Base-by-base conservation (phyloP, 73 alveolate genomes). In the Paramecium biaurelia region DNA sequence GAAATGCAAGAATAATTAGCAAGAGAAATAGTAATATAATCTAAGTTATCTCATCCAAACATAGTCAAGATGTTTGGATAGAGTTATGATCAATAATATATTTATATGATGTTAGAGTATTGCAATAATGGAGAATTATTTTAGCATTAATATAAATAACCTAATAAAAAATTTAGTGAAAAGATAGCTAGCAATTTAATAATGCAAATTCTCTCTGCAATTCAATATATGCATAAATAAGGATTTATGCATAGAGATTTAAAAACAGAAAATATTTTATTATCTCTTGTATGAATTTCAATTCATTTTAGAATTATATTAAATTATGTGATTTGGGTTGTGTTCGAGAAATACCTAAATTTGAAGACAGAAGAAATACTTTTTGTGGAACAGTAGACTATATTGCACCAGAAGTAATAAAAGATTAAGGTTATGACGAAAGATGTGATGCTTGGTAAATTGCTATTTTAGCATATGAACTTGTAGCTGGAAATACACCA, bases 341-440 rank as follows among this genome's bases (percentile, higher is more conserved):
- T 95, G 93, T 94, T 2, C 0, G 86, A 70, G 86, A 70, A 70
- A 70, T 70, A 26, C 86, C 86, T 10, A 26, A 26, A 24, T 53
- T 56, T 12, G 95, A 92, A 35, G 85, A 85, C 43, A 76, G 94
- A 42, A 21, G 99, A 11, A 86, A 41, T 82, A 97, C 99, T 5
- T 96, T 94, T 70, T 97, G 99, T 76, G 99, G 99, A 20, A 97
- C 99, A 4, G 95, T 96, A 1, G 98, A 96, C 63, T 97, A 97
- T 85, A 94, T 97, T 42, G 99, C 99, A 0, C 99, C 99, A 1
- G 99, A 97, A 82, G 94, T 97, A 53, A 93, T 97, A 7, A 58
- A 93, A 15, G 93, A 94, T 47, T 82, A 89, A n/a, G 98, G 97
- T 2, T 97, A 97, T 82, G 98, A 97, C 82, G 95, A 95, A 56